Base-by-base conservation (phyloP, 306 rosid genomes). In the Gastrolobium bilobum region DNA sequence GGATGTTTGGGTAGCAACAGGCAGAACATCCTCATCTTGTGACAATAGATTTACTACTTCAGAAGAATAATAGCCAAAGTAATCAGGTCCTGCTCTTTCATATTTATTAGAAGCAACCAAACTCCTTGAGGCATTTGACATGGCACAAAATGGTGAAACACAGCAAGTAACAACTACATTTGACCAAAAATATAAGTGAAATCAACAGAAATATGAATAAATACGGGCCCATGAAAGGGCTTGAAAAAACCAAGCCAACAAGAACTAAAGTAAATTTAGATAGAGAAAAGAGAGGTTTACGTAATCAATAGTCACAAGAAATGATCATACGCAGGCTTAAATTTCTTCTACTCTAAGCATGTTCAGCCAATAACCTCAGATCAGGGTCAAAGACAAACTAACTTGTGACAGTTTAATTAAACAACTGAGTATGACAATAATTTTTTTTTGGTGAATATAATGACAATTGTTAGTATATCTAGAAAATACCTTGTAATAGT, bases 41-140 rank as follows among this genome's bases (percentile, higher is more conserved):
- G 97, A 86, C 70, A 94, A 87, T 10, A 94, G 75, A 81, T 82
- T 88, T 57, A 39, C 65, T 50, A 87, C 94, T 84, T 83, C 88
- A 34, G 84, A 51, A 35, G 79, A 40, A 79, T 88, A 91, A 88
- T 87, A 94, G 73, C 95, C 90, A 75, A 94, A 94, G 85, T 80
- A 88, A 88, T 94, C 97, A 46, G 97, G 97, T 78, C 91, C 95
- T 26, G 79, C 66, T 81, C 84, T 83, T 65, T 59, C 54, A 59
- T 26, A 64, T 74, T 81, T 87, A 52, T 73, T 79, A 54, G 83
- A 79, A 75, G 63, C 80, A 64, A 37, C 74, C 26, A 68, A 54
- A 73, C 79, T 85, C 76, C 67, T 77, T 14, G 87, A 71, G 52
- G 75, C 74, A 77, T 85, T 76, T 68, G 98, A 87, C 97, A 94